Evolutionary conservation across 2,329 filamentous ascomycete genomes (phyloP).

Genomic region (Ophiocordyceps polyrhachis-furcata): DNA sequence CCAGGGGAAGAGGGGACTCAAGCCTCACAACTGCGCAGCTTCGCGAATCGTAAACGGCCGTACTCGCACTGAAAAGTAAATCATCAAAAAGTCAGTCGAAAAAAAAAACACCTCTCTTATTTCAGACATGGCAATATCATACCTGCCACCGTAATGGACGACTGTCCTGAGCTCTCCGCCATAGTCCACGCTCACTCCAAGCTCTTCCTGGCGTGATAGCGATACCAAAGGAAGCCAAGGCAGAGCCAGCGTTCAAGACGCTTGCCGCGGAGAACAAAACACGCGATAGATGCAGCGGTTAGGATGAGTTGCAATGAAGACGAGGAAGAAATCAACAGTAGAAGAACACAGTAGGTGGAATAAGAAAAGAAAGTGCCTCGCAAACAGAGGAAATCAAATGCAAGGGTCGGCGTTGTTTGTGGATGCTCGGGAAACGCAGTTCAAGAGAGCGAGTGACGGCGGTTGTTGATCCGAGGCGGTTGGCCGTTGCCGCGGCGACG

Average conservation of each 20-base stretch:
- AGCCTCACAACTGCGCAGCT: constrained; percentile 64
- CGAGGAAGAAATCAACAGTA: not conserved
- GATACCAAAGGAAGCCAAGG: not conserved
- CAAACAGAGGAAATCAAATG: not conserved
- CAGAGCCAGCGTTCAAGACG: not conserved
- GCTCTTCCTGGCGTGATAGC: not conserved
- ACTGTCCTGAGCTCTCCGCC: constrained; percentile 15
- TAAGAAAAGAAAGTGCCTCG: not conserved
- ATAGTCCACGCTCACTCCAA: constrained; percentile 3
- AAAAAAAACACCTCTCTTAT: not conserved
- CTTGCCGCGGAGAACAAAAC: not conserved
- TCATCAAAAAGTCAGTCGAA: constrained; percentile 9
- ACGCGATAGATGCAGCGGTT: no score
- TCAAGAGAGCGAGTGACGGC: not conserved
- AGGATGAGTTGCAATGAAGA: no score
- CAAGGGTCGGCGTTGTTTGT: not conserved
- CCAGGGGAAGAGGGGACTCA: not conserved
- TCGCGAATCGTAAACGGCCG: constrained; percentile 71
- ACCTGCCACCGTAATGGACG: constrained; percentile 42
- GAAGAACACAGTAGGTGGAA: not conserved
- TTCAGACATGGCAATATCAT: constrained; percentile 2
- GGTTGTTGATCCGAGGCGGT: not conserved
- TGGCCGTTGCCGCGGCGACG: constrained; percentile 1
- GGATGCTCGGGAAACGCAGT: not conserved
- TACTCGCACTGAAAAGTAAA: constrained; percentile 36